Base-by-base conservation (phyloP, 345 rosid genomes). In the Hibiscus trionum region DNA sequence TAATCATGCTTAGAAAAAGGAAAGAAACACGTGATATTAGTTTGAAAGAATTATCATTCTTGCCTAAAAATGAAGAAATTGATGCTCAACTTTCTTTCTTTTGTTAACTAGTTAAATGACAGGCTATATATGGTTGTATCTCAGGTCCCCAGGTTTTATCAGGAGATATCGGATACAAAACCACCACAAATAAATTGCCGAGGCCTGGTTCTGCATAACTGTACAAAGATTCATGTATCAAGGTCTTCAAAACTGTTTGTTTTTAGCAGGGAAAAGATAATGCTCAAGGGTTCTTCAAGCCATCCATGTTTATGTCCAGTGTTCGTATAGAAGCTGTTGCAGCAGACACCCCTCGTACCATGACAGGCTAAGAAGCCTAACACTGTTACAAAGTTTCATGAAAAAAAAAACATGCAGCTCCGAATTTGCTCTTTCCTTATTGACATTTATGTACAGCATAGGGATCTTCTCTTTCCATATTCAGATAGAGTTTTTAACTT, bases 371-470 rank as follows among this genome's bases (percentile, higher is more conserved):
- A 67, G 73, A 65, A 10, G 49, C 69, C 24, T 12, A 72, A 17
- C 44, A 3, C 47, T 37, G 53, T 67, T 26, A 1, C 55, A n/a
- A 7, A 61, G 21, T 57, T 55, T 26, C n/a, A 11, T 73, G 68
- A 27, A 27, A 21, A 21, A 56, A n/a, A 42, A 66, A 21, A 52
- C 70, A 61, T 59, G 71, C 53, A 26, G 47, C 72, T 76, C 72
- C 75, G 69, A 61, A 62, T 72, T 70, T 74, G 52, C 2, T 19
- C 31, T 2, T 17, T 14, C 53, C 59, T 72, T 68, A 19, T 27
- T n/a, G 50, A 67, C 71, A 17, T 79, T 79, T 80, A 78, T 65
- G 82, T 80, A 78, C 61, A 80, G 78, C 58, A 72, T 39, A 69
- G 16, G 52, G 42, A 37, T 76, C 27, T 73, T 2, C 11, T 63